phyloP scores from a whole-genome alignment of 495 filamentous ascomycete species.

The Talaromyces stipitatus region DNA sequence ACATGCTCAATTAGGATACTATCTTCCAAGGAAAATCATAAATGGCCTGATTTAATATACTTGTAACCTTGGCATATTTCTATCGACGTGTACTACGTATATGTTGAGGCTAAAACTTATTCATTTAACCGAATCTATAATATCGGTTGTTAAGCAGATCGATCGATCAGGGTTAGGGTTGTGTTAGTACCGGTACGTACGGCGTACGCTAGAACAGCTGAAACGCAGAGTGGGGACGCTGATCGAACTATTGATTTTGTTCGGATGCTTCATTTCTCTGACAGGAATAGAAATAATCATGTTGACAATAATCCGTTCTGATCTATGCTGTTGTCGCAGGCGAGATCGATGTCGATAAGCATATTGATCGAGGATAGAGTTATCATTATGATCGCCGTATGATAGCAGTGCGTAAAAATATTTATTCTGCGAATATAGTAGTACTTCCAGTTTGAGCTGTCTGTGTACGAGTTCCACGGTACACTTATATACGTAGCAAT shows the following conservation, averaged over 20 bases:
- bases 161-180: not conserved
- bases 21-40: not conserved
- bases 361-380: not conserved
- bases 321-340: no score
- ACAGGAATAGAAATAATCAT: no score
- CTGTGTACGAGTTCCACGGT: no score
- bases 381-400: not conserved
- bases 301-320: no score
- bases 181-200: not conserved
- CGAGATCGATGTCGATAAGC: no score
- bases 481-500: no score
- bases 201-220: not conserved
- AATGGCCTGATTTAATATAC: not conserved
- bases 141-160: no score
- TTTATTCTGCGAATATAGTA: not conserved
- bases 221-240: not conserved
- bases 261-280: no score
- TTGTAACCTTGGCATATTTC: not conserved
- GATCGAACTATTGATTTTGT: not conserved
- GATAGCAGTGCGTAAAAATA: not conserved
- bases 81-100: no score
- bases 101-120: no score
- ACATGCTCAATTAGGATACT: not conserved
- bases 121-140: no score
- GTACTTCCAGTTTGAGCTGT: no score